phyloP scores from a whole-genome alignment of 306 rosid genomes.

The Inga oerstediana region DNA sequence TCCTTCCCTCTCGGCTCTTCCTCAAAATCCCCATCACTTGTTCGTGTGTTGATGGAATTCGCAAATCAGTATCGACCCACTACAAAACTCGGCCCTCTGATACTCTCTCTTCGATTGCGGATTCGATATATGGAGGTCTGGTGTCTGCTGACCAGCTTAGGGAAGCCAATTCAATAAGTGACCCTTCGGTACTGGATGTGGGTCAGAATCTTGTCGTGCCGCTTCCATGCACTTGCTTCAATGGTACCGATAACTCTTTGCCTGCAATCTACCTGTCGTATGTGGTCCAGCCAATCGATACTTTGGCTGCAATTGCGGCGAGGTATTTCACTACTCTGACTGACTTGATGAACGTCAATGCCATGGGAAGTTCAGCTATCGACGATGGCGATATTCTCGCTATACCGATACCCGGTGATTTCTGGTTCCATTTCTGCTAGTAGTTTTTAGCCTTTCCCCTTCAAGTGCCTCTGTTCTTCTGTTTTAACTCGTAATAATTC shows the following conservation, averaged over 20 bases:
- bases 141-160: constrained; percentile 76
- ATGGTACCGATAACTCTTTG: constrained; percentile 68
- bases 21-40: constrained; percentile 68
- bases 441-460: not conserved
- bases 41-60: constrained; percentile 82
- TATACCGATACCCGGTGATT: constrained; percentile 66
- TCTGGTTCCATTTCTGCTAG: not conserved
- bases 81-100: constrained; percentile 74
- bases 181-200: constrained; percentile 67
- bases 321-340: constrained; percentile 69
- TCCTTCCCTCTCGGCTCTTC: constrained; percentile 73
- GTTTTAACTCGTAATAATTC: not conserved
- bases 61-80: constrained; percentile 67
- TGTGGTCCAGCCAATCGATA: constrained; percentile 64
- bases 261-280: constrained; percentile 79
- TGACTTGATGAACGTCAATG: constrained; percentile 87
- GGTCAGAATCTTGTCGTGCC: constrained; percentile 77
- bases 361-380: constrained; percentile 65
- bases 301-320: constrained; percentile 57
- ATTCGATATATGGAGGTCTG: constrained; percentile 61
- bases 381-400: constrained; percentile 68
- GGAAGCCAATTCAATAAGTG: constrained; percentile 74
- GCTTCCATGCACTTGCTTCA: constrained; percentile 80
- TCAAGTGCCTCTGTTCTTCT: not conserved
- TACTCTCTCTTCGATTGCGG: constrained; percentile 66